These are phyloP conservation scores for Microcos paniculata DNA, from an alignment of 345 rosid species.

Conservation along the genomic window DNA sequence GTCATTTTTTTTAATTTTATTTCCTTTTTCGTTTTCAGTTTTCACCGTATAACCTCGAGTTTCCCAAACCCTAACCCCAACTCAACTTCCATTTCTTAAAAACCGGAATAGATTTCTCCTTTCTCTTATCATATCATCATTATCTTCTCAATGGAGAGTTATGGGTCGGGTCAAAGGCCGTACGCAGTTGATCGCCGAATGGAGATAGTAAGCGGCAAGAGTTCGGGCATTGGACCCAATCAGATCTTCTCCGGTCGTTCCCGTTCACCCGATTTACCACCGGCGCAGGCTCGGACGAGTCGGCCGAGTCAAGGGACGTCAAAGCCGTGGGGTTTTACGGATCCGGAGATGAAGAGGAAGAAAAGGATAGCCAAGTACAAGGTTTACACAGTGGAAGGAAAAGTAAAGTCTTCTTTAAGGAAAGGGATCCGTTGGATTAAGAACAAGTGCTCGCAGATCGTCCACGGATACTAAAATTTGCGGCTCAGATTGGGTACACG, in stretches of 20 bases:
- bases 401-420: conserved; percentile 50
- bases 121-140: neutral
- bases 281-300: conserved; percentile 27
- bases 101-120: conserved; percentile 13
- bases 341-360: conserved; percentile 55
- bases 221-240: conserved; percentile 25
- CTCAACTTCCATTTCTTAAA: conserved; percentile 4
- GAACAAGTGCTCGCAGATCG: conserved; percentile 48
- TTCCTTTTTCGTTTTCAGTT: conserved; percentile 8
- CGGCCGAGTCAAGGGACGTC: conserved; percentile 24
- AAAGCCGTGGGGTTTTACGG: conserved; percentile 46
- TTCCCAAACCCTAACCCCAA: conserved; percentile 14
- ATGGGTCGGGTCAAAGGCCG: conserved; percentile 39
- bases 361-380: conserved; percentile 64
- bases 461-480: conserved; percentile 34
- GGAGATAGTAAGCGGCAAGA: conserved; percentile 58
- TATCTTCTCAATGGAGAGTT: conserved; percentile 31
- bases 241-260: conserved; percentile 36
- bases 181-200: conserved; percentile 33
- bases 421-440: conserved; percentile 68
- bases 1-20: neutral
- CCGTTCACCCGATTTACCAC: conserved; percentile 29
- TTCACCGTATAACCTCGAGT: neutral
- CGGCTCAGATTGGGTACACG: conserved; percentile 19
- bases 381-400: conserved; percentile 62